Conservation (phyloP, 2,329 filamentous ascomycete genomes). For the Claviceps sp. region DNA sequence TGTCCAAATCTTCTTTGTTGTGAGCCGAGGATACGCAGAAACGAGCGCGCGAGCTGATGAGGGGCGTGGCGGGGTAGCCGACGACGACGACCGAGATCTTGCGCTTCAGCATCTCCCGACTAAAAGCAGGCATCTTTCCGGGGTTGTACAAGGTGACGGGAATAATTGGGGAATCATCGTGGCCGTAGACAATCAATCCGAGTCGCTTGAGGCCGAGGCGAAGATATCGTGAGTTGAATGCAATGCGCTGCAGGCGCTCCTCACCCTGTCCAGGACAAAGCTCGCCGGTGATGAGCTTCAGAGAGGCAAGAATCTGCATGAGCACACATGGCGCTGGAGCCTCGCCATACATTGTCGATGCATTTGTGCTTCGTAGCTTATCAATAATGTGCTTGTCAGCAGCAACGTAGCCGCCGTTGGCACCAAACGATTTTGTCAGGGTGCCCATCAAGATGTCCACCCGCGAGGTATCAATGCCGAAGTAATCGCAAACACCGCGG, state of each 20-base stretch:
- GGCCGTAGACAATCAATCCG: slow-evolving; percentile 91
- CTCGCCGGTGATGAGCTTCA: slow-evolving; percentile 82
- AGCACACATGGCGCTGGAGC: slow-evolving; percentile 77
- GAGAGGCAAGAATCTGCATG: slow-evolving; percentile 75
- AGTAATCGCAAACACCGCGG: slow-evolving; percentile 94
- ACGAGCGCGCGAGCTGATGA: slow-evolving; percentile 85
- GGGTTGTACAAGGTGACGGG: slow-evolving; percentile 91
- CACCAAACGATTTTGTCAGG: slow-evolving; percentile 94
- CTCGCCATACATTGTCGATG: slow-evolving; percentile 77
- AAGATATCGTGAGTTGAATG: slow-evolving; percentile 98
- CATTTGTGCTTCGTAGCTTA: slow-evolving; percentile 76
- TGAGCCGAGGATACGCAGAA: slow-evolving; percentile 95
- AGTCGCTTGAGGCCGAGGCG: slow-evolving; percentile 92
- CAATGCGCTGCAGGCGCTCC: slow-evolving; percentile 86
- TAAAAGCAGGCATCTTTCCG: slow-evolving; percentile 98
- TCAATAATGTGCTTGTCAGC: slow-evolving; percentile 84
- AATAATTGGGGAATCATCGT: slow-evolving; percentile 96
- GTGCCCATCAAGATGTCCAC: slow-evolving; percentile 98
- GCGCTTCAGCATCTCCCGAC: slow-evolving; percentile 93
- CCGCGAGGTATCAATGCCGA: slow-evolving; percentile 73
- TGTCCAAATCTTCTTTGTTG: slow-evolving; percentile 96
- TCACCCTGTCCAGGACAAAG: slow-evolving; percentile 82
- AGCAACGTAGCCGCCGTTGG: slow-evolving; percentile 91
- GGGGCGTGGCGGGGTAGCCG: slow-evolving; percentile 88
- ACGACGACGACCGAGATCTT: slow-evolving; percentile 97